A percentile compares a stretch with the other conserved stretches of the same genome.
Evolutionary conservation across 805 yeast species (phyloP).

Genomic region (Starmerella tilneyi): DNA sequence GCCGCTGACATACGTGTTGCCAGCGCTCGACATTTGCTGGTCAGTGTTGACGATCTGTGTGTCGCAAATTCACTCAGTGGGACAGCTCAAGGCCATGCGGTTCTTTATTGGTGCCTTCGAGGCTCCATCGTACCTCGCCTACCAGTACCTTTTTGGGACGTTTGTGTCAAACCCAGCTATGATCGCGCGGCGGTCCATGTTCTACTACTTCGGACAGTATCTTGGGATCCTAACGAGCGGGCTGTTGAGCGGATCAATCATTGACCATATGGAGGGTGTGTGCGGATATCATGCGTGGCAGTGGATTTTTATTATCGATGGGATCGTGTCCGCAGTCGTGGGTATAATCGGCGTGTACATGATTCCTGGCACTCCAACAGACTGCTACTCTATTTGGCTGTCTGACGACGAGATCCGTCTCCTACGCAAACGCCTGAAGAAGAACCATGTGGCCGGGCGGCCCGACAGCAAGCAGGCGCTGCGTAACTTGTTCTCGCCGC

Average conservation of each 20-base stretch:
- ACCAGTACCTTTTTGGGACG: slow-evolving; percentile 37
- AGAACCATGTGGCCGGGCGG: slow-evolving; percentile 19
- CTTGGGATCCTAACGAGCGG: slow-evolving; percentile 55
- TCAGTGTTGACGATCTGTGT: slow-evolving; percentile 52
- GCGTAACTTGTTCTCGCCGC: slow-evolving; percentile 32
- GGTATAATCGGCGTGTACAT: slow-evolving; percentile 46
- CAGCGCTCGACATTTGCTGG: slow-evolving; percentile 55
- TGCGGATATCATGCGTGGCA: slow-evolving; percentile 55
- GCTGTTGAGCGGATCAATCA: slow-evolving; percentile 49
- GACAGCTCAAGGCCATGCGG: slow-evolving; percentile 49
- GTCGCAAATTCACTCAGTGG: slow-evolving; percentile 41
- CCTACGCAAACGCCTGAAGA: slow-evolving; percentile 37
- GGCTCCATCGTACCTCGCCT: slow-evolving; percentile 52
- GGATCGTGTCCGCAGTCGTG: slow-evolving; percentile 47
- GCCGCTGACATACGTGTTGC: slow-evolving; percentile 46
- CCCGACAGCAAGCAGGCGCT: slow-evolving; percentile 20
- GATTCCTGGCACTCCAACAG: slow-evolving; percentile 58
- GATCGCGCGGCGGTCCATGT: slow-evolving; percentile 52
- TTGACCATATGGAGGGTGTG: slow-evolving; percentile 38
- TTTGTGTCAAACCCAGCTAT: slow-evolving; percentile 47
- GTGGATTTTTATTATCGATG: slow-evolving; percentile 64
- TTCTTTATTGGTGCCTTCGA: slow-evolving; percentile 63
- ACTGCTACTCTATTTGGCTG: slow-evolving; percentile 43
- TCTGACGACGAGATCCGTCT: slow-evolving; percentile 48
- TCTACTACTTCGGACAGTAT: slow-evolving; percentile 50